Conservation (phyloP, 192 early-diverging fungal species). For the Phlyctochytrium planicorne region DNA sequence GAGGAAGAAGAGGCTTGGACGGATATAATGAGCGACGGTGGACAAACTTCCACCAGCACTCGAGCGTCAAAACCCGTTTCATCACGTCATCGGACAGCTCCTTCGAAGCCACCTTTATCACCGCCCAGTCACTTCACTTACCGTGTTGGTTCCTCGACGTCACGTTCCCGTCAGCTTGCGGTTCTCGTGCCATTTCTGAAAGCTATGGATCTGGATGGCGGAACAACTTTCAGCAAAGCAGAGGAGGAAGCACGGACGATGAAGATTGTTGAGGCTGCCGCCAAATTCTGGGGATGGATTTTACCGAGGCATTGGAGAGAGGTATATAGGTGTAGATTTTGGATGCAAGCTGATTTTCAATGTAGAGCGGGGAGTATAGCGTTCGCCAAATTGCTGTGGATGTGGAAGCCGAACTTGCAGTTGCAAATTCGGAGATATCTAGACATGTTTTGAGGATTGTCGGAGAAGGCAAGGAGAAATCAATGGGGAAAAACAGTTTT, state of each 20-base stretch:
- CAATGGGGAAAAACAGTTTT: too few relatives aligned
- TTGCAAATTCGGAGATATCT: neutral
- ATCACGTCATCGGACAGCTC: too few relatives aligned
- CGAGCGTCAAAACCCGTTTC: too few relatives aligned
- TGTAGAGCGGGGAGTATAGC: neutral
- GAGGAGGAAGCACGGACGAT: neutral
- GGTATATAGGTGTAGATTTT: too few relatives aligned
- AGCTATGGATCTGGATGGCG: neutral
- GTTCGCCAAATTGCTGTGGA: neutral
- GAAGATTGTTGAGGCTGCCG: neutral
- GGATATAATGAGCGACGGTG: too few relatives aligned
- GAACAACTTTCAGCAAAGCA: neutral
- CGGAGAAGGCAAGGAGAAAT: too few relatives aligned
- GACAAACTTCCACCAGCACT: too few relatives aligned
- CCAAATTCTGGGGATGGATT: neutral
- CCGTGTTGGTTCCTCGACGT: neutral
- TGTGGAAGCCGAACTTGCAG: neutral
- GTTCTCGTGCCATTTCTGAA: neutral
- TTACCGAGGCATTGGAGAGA: neutral
- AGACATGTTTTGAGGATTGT: neutral
- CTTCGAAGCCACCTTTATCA: too few relatives aligned
- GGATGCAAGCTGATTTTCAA: too few relatives aligned
- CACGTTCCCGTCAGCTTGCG: neutral
- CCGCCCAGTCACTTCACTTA: too few relatives aligned
- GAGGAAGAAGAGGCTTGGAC: neutral